phyloP scores from a whole-genome alignment of 1,139 yeast genomes.

The Candida glucosophila region DNA sequence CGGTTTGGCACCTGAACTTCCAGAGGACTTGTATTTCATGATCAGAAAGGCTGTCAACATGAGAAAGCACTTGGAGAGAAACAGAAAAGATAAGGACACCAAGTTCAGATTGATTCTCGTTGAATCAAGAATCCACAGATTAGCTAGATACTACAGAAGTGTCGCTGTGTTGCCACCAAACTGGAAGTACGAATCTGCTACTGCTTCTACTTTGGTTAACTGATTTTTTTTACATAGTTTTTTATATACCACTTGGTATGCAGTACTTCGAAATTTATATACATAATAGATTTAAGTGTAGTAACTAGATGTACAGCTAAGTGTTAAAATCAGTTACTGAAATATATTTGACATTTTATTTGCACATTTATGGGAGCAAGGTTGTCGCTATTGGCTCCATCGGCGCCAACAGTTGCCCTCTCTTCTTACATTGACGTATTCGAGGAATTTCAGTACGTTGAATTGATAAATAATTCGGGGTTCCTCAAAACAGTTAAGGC shows the following conservation, averaged over 20 bases:
- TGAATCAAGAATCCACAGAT: conserved; percentile 99
- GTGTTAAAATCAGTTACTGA: too few species aligned
- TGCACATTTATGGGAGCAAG: conserved; percentile 81
- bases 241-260: too few species aligned
- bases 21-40: conserved; percentile 98
- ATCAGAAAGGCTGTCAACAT: conserved; percentile 99
- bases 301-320: too few species aligned
- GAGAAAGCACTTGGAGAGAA: conserved; percentile 99
- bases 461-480: conserved; percentile 65
- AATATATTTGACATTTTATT: too few species aligned
- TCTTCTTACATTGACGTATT: conserved; percentile 83
- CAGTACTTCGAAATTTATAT: too few species aligned
- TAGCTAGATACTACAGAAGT: conserved; percentile 99
- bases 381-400: conserved; percentile 76
- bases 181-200: conserved; percentile 99
- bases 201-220: conserved; percentile 99
- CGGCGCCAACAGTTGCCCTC: conserved; percentile 86
- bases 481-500: conserved; percentile 85
- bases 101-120: conserved; percentile 99
- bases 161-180: conserved; percentile 98
- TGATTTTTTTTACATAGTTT: conserved; percentile 39
- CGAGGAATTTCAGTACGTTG: conserved; percentile 63
- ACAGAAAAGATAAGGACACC: conserved; percentile 99
- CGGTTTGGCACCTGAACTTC: conserved; percentile 99
- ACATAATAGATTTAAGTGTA: too few species aligned